Base-by-base conservation (phyloP, 2,329 filamentous ascomycete species). In the Fusarium begoniae region DNA sequence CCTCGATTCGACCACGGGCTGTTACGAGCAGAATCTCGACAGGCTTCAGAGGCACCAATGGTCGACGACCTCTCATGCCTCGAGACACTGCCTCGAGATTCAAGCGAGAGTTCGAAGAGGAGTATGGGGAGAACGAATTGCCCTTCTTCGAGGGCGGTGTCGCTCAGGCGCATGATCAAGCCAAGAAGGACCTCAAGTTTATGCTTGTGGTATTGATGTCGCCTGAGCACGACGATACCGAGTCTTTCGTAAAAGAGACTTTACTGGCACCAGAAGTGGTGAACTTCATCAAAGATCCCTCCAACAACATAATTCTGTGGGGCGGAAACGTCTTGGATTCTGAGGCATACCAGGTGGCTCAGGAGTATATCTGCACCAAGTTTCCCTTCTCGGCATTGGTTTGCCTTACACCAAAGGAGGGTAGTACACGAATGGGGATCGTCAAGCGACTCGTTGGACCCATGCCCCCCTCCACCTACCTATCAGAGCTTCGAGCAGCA, bases 181-280 rank as follows among this genome's bases (percentile, higher is more conserved):
- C 96, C 11, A 98, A 98, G 85, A 92, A 91, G 75, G 94, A 98
- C 41, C 88, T 98, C 63, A 97, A 97, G 80, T 98, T 97, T 80
- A 86, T 99, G 20, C 84, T 98, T n/a, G 92, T 98, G 22, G 85
- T 98, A 10, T 88, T 99, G 22, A 85, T 98, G 60, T 97, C 95
- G 2, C 94, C 95, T 1, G 96, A 98, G 82, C 96, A 99, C 82
- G 96, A 99, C 79, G 95, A 98, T 77, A 98, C 94, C 2, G 88
- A 90, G 28, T 87, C 89, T 2, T 99, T 97, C 84, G 90, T 95
- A 69, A 90, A 90, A 45, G 92, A 97, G 32, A 98, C 95, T 0
- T 87, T 99, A 0, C 88, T 98, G 13, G 88, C 92, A 3, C 89
- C 90, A 3, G 92, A 95, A 48, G 91, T 98, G 7, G 87, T 91